A percentile compares a stretch with the other conserved stretches of the same genome.
Conservation (phyloP, 148 eudicot species). For the Diospyros kaki region DNA sequence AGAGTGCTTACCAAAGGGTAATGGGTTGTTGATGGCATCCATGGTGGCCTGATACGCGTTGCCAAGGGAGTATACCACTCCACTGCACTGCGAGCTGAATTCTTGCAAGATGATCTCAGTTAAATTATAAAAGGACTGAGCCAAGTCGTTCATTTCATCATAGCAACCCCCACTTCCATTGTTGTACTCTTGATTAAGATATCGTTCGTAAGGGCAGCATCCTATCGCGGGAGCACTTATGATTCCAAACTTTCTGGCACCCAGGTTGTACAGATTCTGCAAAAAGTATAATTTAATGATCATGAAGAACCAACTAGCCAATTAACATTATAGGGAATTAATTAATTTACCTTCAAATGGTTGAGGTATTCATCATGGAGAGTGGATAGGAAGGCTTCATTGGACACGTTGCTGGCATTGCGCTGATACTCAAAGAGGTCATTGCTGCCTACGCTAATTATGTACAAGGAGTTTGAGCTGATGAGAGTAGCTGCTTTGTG, state of each 20-base stretch:
- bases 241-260: constrained; percentile 30
- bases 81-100: constrained; percentile 15
- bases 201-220: constrained; percentile 18
- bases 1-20: constrained; percentile 7
- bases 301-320: neutral
- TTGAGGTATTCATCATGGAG: neutral
- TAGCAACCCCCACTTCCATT: constrained; percentile 11
- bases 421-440: constrained; percentile 20
- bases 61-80: constrained; percentile 21
- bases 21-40: constrained; percentile 17
- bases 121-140: constrained; percentile 11
- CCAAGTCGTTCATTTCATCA: constrained; percentile 7
- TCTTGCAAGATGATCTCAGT: constrained; percentile 1
- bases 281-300: neutral
- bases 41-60: constrained; percentile 21
- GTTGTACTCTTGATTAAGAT: neutral
- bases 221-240: constrained; percentile 25
- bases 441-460: constrained; percentile 31
- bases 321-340: neutral
- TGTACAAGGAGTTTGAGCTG: constrained; percentile 16
- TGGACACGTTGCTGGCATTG: neutral
- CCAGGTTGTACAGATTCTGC: constrained; percentile 24
- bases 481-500: neutral
- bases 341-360: constrained; percentile 17
- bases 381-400: neutral